Conservation (phyloP, 371 early-diverging fungal species). For the Mortierella polycephala region DNA sequence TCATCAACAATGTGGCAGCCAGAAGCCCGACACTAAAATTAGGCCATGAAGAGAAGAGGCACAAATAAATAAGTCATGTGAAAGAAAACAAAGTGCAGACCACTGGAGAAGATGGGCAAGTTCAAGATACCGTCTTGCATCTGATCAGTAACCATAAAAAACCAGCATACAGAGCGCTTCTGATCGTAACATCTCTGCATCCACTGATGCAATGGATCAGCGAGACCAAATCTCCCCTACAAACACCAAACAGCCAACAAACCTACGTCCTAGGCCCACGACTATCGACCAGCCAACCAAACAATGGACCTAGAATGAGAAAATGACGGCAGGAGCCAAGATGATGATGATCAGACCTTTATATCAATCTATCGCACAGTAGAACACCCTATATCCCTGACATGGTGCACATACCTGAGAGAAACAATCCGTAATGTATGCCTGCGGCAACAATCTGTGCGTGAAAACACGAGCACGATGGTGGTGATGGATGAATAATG, state of each 20-base stretch:
- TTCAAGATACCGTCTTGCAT: not conserved
- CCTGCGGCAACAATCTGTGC: slow-evolving; percentile 40
- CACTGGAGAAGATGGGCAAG: not conserved
- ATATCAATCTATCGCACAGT: too few species aligned
- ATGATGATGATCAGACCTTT: too few species aligned
- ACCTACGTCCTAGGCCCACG: slow-evolving; percentile 60
- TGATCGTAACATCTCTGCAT: too few species aligned
- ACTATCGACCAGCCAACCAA: slow-evolving; percentile 59
- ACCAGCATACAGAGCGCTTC: too few species aligned
- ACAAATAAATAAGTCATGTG: not conserved
- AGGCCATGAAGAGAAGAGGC: not conserved
- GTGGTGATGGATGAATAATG: not conserved
- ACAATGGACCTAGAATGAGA: slow-evolving; percentile 59
- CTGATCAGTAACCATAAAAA: not conserved
- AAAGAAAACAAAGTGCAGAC: too few species aligned
- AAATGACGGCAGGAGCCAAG: not conserved
- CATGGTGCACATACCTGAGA: slow-evolving; percentile 29
- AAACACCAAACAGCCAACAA: not conserved
- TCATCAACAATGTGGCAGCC: slow-evolving; percentile 52
- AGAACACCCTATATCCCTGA: too few species aligned
- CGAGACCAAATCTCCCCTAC: not conserved
- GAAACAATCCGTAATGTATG: slow-evolving; percentile 51
- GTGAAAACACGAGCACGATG: not conserved
- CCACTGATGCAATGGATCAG: too few species aligned
- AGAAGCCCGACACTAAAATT: slow-evolving; percentile 46